Percentiles rank a stretch among this genome's conserved stretches.
These are phyloP conservation scores for Adansonia madagascariensis DNA, from an alignment of 441 rosid genomes.

Conservation along the genomic window DNA sequence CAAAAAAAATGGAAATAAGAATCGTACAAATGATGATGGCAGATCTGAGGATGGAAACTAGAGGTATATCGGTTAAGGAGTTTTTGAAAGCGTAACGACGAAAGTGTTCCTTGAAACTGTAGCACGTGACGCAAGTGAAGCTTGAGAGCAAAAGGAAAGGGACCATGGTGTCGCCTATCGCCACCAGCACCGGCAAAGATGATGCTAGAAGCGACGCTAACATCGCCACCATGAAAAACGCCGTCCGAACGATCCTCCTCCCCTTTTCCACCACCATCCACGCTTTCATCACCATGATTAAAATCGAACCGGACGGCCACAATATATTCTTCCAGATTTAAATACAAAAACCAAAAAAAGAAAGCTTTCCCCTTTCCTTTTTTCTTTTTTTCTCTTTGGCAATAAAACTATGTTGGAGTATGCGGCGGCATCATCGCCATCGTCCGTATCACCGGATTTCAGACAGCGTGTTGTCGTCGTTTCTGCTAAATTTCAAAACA, in stretches of 20 bases:
- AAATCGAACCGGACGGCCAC: conserved; percentile 24
- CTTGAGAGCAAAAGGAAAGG: conserved; percentile 64
- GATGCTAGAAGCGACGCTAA: conserved; percentile 79
- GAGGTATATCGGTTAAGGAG: conserved; percentile 79
- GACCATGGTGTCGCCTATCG: conserved; percentile 66
- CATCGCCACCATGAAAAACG: conserved; percentile 89
- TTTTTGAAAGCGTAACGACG: conserved; percentile 65
- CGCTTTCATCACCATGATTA: conserved; percentile 51
- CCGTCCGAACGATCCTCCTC: conserved; percentile 64
- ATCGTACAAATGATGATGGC: conserved; percentile 60
- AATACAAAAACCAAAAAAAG: not conserved
- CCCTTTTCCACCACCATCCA: conserved; percentile 66
- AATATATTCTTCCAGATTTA: conserved; percentile 19
- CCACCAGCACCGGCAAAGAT: conserved; percentile 79
- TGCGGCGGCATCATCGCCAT: conserved; percentile 37
- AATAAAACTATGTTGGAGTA: conserved; percentile 22
- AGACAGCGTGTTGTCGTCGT: not conserved
- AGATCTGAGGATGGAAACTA: conserved; percentile 81
- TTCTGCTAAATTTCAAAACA: conserved; percentile 34
- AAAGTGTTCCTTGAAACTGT: conserved; percentile 59
- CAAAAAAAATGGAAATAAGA: not conserved
- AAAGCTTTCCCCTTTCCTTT: not conserved
- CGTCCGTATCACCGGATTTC: conserved; percentile 7
- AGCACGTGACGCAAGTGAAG: conserved; percentile 74
- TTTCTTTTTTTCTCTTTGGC: not conserved